Percentiles rank a stretch among this genome's conserved stretches.
Conservation (phyloP, 2,329 filamentous ascomycete species). For the Colletotrichum horii region DNA sequence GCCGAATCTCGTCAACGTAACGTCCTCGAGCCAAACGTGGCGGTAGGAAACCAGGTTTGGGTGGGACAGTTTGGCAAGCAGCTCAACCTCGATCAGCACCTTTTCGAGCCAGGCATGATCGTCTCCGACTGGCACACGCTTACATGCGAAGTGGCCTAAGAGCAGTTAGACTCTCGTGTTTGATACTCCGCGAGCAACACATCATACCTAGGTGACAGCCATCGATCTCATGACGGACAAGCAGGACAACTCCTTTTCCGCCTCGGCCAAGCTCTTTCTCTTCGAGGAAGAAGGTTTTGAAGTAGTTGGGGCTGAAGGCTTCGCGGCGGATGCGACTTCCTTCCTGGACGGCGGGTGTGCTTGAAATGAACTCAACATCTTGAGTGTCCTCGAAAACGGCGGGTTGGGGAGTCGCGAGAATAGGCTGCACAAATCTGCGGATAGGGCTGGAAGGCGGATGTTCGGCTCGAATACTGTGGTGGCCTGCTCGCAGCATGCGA, state of each 20-base stretch:
- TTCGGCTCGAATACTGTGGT: conserved; percentile 48
- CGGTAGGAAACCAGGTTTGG: conserved; percentile 96
- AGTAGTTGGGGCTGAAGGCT: conserved; percentile 92
- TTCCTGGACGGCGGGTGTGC: conserved; percentile 54
- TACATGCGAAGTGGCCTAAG: conserved; percentile 84
- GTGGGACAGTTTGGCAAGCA: conserved; percentile 89
- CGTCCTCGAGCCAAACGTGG: conserved; percentile 96
- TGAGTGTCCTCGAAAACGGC: conserved; percentile 32
- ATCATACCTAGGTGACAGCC: conserved; percentile 72
- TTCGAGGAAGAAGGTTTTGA: conserved; percentile 90
- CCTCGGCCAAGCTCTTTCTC: conserved; percentile 86
- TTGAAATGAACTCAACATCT: conserved; percentile 58
- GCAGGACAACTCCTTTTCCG: conserved; percentile 90
- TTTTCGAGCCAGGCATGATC: conserved; percentile 96
- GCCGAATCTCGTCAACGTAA: conserved; percentile 82
- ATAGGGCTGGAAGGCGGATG: conserved; percentile 58
- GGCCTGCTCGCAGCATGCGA: conserved; percentile 77
- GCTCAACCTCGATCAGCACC: conserved; percentile 88
- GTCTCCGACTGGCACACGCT: conserved; percentile 93
- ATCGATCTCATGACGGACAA: conserved; percentile 93
- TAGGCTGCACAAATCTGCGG: conserved; percentile 56
- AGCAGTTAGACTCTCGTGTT: conserved; percentile 9
- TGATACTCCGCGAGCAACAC: background rate
- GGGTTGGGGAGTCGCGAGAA: conserved; percentile 31
- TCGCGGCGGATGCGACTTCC: conserved; percentile 79